Conservation (phyloP, 2,329 filamentous ascomycete genomes). For the Tolypocladium guangdongense region DNA sequence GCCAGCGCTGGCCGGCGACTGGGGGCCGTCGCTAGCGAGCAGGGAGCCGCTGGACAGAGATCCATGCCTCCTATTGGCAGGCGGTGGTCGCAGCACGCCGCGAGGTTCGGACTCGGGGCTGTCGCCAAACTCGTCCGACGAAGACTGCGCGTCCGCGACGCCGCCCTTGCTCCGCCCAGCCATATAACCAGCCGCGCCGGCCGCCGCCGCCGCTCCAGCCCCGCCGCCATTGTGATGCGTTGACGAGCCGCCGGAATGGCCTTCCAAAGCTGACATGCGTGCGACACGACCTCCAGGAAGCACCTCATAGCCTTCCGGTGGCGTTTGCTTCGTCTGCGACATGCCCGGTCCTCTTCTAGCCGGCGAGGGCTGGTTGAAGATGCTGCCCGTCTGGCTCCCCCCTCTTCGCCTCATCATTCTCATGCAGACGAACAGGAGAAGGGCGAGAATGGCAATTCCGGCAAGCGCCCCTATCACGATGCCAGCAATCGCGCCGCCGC, state of each 20-base stretch:
- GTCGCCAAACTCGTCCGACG: slow-evolving; percentile 60
- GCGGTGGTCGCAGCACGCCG: slow-evolving; percentile 47
- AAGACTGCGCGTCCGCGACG: slow-evolving; percentile 44
- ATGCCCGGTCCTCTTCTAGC: slow-evolving; percentile 38
- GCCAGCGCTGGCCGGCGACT: slow-evolving; percentile 62
- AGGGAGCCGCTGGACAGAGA: slow-evolving; percentile 80
- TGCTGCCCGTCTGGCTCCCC: slow-evolving; percentile 54
- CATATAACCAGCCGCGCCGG: slow-evolving; percentile 33
- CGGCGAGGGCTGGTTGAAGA: slow-evolving; percentile 86
- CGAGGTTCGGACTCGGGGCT: slow-evolving; percentile 60
- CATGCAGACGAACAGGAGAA: slow-evolving; percentile 59
- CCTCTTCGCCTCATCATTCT: slow-evolving; percentile 35
- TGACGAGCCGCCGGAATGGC: slow-evolving; percentile 52
- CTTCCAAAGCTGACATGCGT: slow-evolving; percentile 89
- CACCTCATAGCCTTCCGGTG: slow-evolving; percentile 54
- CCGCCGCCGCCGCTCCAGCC: slow-evolving; percentile 9
- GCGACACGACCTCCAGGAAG: slow-evolving; percentile 83
- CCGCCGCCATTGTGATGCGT: slow-evolving; percentile 33
- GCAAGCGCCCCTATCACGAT: slow-evolving; percentile 74
- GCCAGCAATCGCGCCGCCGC: slow-evolving; percentile 82
- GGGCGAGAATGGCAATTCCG: slow-evolving; percentile 58
- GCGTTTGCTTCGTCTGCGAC: slow-evolving; percentile 23
- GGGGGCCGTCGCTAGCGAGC: slow-evolving; percentile 57
- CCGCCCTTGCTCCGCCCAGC: slow-evolving; percentile 32
- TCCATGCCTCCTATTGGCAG: slow-evolving; percentile 60